A percentile compares a stretch with the other conserved stretches of the same genome.
These are phyloP conservation scores for Iris macrosiphon DNA, from an alignment of 106 monocot species.

Conservation along the genomic window DNA sequence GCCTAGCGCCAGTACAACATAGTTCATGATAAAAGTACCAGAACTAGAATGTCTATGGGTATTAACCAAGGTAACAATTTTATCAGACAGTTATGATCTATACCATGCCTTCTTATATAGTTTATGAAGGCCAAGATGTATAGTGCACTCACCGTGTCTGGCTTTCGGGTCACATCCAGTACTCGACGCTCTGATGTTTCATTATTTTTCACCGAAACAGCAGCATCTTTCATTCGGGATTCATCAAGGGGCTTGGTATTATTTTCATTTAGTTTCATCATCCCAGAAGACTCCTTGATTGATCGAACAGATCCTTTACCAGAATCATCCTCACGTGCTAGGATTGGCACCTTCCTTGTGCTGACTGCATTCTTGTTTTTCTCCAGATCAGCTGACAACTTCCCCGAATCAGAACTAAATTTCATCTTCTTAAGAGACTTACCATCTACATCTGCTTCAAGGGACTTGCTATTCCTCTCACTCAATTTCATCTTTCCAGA, in stretches of 20 bases:
- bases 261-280: slow-evolving; percentile 7
- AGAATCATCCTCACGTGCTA: neutral
- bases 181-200: neutral
- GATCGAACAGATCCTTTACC: slow-evolving; percentile 3
- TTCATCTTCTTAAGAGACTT: slow-evolving; percentile 3
- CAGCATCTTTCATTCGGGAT: too few relatives aligned
- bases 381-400: neutral
- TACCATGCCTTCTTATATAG: too few relatives aligned
- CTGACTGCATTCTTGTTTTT: neutral
- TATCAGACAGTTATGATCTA: too few relatives aligned
- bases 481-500: too few relatives aligned
- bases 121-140: too few relatives aligned
- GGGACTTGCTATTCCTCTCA: too few relatives aligned
- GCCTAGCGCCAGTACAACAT: too few relatives aligned
- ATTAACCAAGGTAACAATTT: too few relatives aligned
- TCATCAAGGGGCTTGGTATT: slow-evolving; percentile 3
- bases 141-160: slow-evolving; percentile 16
- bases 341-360: slow-evolving; percentile 1
- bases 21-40: too few relatives aligned
- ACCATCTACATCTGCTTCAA: slow-evolving; percentile 7
- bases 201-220: slow-evolving; percentile 3
- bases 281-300: slow-evolving; percentile 8
- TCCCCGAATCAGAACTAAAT: neutral
- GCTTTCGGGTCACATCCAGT: slow-evolving; percentile 20
- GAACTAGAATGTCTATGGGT: too few relatives aligned